phyloP scores from a whole-genome alignment of 441 rosid species.

The Euphorbia celastroides region DNA sequence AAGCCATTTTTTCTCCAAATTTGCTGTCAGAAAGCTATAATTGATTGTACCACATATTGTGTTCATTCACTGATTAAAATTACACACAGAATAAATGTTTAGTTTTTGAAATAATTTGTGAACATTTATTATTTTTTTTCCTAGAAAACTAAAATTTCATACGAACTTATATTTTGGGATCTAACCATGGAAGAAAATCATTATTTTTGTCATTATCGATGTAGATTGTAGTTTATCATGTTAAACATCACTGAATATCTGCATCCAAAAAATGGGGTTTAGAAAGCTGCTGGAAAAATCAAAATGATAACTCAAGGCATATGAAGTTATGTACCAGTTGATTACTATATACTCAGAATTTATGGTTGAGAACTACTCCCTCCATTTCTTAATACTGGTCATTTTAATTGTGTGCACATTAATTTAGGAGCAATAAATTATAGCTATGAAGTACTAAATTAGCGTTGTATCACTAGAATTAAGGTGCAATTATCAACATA shows the following conservation, averaged over 20 bases:
- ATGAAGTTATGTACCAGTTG: neutral
- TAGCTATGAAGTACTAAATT: no score
- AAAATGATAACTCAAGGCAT: neutral
- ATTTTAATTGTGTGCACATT: no score
- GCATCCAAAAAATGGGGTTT: neutral
- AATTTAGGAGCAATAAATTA: no score
- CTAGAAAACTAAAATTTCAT: neutral
- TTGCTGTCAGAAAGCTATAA: neutral
- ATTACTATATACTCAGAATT: neutral
- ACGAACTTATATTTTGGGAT: neutral
- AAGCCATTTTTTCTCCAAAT: neutral
- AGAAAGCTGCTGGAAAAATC: neutral
- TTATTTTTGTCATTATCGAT: neutral
- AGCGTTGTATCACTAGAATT: no score
- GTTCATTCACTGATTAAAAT: neutral
- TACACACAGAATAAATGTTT: neutral
- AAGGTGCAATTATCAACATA: no score
- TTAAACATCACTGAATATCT: neutral
- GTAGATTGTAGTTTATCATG: neutral
- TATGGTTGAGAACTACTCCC: no score
- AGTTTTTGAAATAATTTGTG: conserved; percentile 3
- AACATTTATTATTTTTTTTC: neutral
- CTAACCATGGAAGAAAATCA: neutral
- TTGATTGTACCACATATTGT: neutral
- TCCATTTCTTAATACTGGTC: no score